These are phyloP conservation scores for Cytospora paraplurivora DNA, from an alignment of 2,329 filamentous ascomycete species.

Conservation along the genomic window DNA sequence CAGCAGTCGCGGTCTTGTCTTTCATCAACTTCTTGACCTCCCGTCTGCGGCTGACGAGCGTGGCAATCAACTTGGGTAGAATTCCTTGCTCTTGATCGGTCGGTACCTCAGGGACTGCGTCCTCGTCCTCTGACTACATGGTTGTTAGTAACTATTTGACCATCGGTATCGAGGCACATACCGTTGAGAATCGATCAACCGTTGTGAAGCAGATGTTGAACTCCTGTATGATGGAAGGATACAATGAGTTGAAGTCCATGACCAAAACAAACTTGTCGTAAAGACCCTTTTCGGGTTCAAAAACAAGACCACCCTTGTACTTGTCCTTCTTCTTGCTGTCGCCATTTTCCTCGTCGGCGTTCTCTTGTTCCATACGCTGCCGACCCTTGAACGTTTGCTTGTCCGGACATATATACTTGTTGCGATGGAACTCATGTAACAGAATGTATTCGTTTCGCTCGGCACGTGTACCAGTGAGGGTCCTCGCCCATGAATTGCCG, in stretches of 20 bases:
- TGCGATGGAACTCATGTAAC: conserved; percentile 92
- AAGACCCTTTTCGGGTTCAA: conserved; percentile 94
- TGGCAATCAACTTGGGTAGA: conserved; percentile 86
- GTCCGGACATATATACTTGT: conserved; percentile 97
- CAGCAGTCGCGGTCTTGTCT: conserved; percentile 79
- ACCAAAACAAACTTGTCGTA: conserved; percentile 98
- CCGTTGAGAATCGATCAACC: conserved; percentile 74
- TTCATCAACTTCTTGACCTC: conserved; percentile 98
- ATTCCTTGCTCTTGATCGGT: conserved; percentile 78
- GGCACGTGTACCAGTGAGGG: conserved; percentile 89
- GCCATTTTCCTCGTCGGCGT: conserved; percentile 65
- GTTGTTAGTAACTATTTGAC: conserved; percentile 35
- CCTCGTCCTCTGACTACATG: conserved; percentile 71
- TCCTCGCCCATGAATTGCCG: conserved; percentile 97
- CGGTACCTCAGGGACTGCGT: conserved; percentile 86
- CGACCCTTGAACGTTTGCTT: conserved; percentile 82
- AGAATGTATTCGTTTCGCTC: conserved; percentile 99
- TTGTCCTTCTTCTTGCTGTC: conserved; percentile 98
- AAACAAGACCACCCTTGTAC: conserved; percentile 97
- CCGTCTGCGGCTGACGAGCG: conserved; percentile 82
- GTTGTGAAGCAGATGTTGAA: conserved; percentile 99
- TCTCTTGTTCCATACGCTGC: conserved; percentile 71
- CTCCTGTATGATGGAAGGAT: conserved; percentile 98
- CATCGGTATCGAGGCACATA: conserved; percentile 46
- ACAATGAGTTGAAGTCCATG: conserved; percentile 99